Evolutionary conservation across 2,329 filamentous ascomycete species (phyloP).

Genomic region (Colletotrichum lindemuthianum): DNA sequence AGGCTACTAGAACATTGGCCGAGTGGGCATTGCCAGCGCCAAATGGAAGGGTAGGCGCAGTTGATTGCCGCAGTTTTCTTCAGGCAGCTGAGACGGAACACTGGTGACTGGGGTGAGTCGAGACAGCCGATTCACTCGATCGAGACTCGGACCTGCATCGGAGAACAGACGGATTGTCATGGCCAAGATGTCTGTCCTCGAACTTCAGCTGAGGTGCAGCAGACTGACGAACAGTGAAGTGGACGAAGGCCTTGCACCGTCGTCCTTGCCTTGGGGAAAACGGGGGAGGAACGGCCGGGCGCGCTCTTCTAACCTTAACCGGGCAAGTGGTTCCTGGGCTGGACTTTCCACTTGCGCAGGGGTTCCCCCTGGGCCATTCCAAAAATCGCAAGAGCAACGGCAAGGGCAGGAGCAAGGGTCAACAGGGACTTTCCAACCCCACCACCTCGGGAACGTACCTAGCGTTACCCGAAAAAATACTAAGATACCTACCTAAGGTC

Average conservation of each 20-base stretch:
- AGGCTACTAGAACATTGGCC: not conserved
- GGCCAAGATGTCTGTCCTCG: not conserved
- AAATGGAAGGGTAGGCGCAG: not conserved
- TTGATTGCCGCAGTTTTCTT: constrained; percentile 5
- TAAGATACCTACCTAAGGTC: no score
- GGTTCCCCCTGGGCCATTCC: constrained; percentile 6
- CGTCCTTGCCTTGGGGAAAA: no score
- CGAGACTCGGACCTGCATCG: not conserved
- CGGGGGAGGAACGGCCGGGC: not conserved
- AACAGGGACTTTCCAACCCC: no score
- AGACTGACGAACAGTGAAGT: constrained; percentile 3
- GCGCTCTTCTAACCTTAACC: constrained; percentile 25
- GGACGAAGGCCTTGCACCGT: no score
- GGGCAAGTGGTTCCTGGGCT: constrained; percentile 19
- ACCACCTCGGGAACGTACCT: not conserved
- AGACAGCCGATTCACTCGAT: constrained; percentile 11
- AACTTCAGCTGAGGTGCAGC: not conserved
- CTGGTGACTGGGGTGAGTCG: no score
- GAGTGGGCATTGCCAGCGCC: constrained; percentile 6
- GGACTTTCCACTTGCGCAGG: constrained; percentile 19
- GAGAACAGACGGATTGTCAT: not conserved
- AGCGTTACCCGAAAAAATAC: no score
- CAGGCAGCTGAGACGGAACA: constrained; percentile 23
- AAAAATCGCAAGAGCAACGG: constrained; percentile 3
- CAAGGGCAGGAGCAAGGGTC: not conserved